These are phyloP conservation scores for Metschnikowia henanensis DNA, from an alignment of 805 yeast genomes.

Conservation along the genomic window DNA sequence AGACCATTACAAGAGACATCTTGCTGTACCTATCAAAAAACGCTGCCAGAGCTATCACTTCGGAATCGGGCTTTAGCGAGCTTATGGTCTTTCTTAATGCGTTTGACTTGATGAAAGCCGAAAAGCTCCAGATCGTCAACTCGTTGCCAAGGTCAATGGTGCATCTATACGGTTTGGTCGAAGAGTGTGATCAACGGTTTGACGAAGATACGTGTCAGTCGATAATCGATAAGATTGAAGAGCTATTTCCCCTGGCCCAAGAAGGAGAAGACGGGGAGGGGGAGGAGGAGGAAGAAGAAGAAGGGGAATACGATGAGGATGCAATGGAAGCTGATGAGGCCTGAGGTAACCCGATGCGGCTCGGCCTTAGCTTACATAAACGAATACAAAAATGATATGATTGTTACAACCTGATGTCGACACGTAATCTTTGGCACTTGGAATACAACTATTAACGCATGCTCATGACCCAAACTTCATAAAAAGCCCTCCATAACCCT, in stretches of 20 bases:
- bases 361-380: too few species aligned
- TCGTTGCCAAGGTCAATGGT: conserved; percentile 79
- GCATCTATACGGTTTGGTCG: conserved; percentile 74
- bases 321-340: conserved; percentile 8
- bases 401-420: too few species aligned
- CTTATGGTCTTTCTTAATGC: conserved; percentile 48
- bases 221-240: conserved; percentile 56
- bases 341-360: background rate
- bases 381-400: too few species aligned
- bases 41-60: conserved; percentile 24
- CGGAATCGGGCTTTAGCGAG: conserved; percentile 25
- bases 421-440: too few species aligned
- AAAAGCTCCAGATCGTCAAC: conserved; percentile 80
- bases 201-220: conserved; percentile 61
- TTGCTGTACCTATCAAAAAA: conserved; percentile 38
- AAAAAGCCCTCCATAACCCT: conserved; percentile 16
- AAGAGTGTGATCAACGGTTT: conserved; percentile 89
- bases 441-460: too few species aligned
- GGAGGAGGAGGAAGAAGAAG: conserved; percentile 26
- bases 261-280: conserved; percentile 27
- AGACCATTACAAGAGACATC: conserved; percentile 49
- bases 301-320: conserved; percentile 17
- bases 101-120: conserved; percentile 73
- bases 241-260: conserved; percentile 49
- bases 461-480: background rate